Evolutionary conservation across 2,329 filamentous ascomycete genomes (phyloP).

Genomic region (Nemania sp.): DNA sequence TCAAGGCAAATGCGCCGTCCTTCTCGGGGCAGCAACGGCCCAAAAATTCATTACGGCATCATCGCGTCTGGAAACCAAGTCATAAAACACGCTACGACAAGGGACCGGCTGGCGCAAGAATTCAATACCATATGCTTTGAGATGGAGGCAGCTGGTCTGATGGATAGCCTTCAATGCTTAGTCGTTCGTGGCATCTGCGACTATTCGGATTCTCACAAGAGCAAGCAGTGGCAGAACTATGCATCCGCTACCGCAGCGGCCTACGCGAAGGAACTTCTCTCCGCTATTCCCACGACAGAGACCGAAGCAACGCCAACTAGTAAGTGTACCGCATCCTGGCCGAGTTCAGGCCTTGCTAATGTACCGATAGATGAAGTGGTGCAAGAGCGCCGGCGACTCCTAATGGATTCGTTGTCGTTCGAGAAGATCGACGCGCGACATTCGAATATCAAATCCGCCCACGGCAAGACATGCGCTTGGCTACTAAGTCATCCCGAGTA

Average conservation of each 20-base stretch:
- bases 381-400: not conserved
- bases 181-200: slow-evolving; percentile 18
- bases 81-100: slow-evolving; percentile 21
- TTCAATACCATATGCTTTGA: slow-evolving; percentile 25
- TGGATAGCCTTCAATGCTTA: slow-evolving; percentile 17
- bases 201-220: slow-evolving; percentile 22
- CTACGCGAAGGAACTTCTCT: slow-evolving; percentile 19
- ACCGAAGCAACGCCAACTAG: not conserved
- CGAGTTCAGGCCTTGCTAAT: slow-evolving; percentile 2
- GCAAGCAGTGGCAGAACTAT: slow-evolving; percentile 20
- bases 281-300: not conserved
- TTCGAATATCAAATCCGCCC: slow-evolving; percentile 44
- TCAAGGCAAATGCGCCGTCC: not conserved
- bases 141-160: slow-evolving; percentile 23
- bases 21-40: not conserved
- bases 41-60: slow-evolving; percentile 23
- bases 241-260: slow-evolving; percentile 18
- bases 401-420: slow-evolving; percentile 39
- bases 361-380: slow-evolving; percentile 12
- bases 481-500: slow-evolving; percentile 48
- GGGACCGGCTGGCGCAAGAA: slow-evolving; percentile 13
- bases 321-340: slow-evolving; percentile 1
- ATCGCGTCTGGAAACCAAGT: slow-evolving; percentile 29
- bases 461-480: slow-evolving; percentile 36
- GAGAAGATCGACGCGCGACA: slow-evolving; percentile 53